Evolutionary conservation across 192 early-diverging fungal species (phyloP), one percentile per base, ranked within the genome.

Genomic region (Bifiguratus adelaidae): DNA sequence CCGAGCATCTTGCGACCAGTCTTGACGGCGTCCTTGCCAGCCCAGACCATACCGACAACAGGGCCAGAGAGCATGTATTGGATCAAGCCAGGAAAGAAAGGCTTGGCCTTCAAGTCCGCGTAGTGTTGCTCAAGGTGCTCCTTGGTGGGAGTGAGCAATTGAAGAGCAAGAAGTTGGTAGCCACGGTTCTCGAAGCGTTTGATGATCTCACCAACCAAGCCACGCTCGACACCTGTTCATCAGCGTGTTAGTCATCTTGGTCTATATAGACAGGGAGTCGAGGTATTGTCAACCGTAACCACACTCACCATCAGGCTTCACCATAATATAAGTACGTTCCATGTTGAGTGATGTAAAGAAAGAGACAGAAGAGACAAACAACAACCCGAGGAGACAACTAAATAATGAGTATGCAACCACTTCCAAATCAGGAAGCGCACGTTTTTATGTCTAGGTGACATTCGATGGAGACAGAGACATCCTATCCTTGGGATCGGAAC

Each of bases 21-120:
- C 81, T 88, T 88, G 74, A 93, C 88, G 41, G 71, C 88, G 22
- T 79, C 77, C 81, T 90, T 89, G 49, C 92, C 92, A 58, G 71
- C 63, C 82, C 86, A 91, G 52, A 95, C 92, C 85, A 95, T 92
- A 63, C 78, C 91, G 48, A 90, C 89, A 51, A 95, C 92, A 56
- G 92, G 92, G 43, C 92, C 92, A 30, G 89, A 89, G 56, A 76
- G 68, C 89, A 94, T 94, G 58, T 78, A 82, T 26, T 67, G 58
- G 43, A 84, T 74, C 28, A 94, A 73, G 52, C 76, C 74, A 62
- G 86, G 81, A 82, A 95, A 95, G 80, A 95, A 93, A 50, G 79
- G 60, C 80, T 91, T 93, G 56, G 55, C 53, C 51, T 73, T 76
- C 32, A 92, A 74, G 65, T 95, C 92, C 35, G 38, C 55, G 71